phyloP scores from a whole-genome alignment of 2,329 filamentous ascomycete genomes.

The Sporothrix curviconia region DNA sequence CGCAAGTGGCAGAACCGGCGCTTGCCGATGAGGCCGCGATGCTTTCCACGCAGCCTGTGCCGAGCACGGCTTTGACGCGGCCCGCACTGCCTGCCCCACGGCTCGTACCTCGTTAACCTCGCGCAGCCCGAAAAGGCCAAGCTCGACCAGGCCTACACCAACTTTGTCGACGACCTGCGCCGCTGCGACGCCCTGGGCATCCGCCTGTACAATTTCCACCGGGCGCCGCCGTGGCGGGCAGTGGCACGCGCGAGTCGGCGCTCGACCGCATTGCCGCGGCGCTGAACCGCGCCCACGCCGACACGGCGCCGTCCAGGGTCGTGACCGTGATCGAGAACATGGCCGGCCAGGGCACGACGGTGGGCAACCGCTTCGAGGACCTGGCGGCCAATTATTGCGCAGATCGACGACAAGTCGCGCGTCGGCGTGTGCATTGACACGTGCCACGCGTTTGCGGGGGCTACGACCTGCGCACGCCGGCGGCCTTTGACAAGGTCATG shows the following conservation, averaged over 20 bases:
- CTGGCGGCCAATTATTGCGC: slow-evolving; percentile 74
- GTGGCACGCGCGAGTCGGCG: slow-evolving; percentile 59
- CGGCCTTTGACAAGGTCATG: slow-evolving; percentile 67
- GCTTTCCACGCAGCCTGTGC: slow-evolving; percentile 65
- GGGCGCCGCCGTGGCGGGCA: slow-evolving; percentile 63
- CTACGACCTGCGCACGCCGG: slow-evolving; percentile 75
- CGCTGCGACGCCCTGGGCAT: slow-evolving; percentile 85
- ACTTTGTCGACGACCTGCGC: slow-evolving; percentile 80
- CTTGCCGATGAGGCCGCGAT: slow-evolving; percentile 58
- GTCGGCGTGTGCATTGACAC: slow-evolving; percentile 96
- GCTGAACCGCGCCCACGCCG: slow-evolving; percentile 73
- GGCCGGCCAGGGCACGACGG: slow-evolving; percentile 81
- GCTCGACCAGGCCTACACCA: slow-evolving; percentile 75
- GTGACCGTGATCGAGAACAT: slow-evolving; percentile 90
- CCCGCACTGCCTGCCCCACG: slow-evolving; percentile 78
- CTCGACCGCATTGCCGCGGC: slow-evolving; percentile 73
- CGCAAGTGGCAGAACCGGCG: slow-evolving; percentile 83
- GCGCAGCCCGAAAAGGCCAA: slow-evolving; percentile 76
- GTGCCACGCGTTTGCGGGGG: slow-evolving; percentile 94
- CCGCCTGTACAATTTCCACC: slow-evolving; percentile 94
- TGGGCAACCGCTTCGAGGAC: slow-evolving; percentile 81
- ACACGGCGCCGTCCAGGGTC: slow-evolving; percentile 57
- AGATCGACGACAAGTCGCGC: slow-evolving; percentile 71
- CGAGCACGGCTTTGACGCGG: slow-evolving; percentile 63
- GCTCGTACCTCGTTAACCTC: slow-evolving; percentile 93